Conservation (phyloP, 2,329 filamentous ascomycete genomes). For the Ophiocordyceps camponoti-saundersi region DNA sequence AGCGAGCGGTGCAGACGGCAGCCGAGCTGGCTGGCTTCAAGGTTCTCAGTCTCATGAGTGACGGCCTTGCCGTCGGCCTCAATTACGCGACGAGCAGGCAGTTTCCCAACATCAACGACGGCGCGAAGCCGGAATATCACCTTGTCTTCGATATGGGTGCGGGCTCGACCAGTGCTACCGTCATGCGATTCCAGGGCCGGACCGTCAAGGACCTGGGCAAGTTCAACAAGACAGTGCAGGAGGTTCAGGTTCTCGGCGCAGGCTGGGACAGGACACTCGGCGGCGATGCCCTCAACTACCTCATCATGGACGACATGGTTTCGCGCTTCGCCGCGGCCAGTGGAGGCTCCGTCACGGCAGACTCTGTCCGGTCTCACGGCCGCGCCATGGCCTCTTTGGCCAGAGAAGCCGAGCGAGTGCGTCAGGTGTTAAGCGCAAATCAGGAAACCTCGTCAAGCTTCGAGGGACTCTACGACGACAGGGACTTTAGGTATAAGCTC, state of each 20-base stretch:
- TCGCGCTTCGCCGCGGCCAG: conserved; percentile 55
- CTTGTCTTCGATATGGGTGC: conserved; percentile 97
- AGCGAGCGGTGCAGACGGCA: conserved; percentile 67
- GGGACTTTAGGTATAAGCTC: conserved; percentile 88
- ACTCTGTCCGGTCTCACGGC: conserved; percentile 56
- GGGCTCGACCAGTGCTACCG: conserved; percentile 77
- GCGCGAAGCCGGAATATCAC: conserved; percentile 77
- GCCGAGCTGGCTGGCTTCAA: conserved; percentile 79
- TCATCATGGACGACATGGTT: conserved; percentile 83
- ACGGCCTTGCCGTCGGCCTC: conserved; percentile 80
- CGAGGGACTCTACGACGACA: conserved; percentile 77
- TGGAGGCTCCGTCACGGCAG: conserved; percentile 42
- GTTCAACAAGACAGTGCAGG: conserved; percentile 92
- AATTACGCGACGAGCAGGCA: conserved; percentile 88
- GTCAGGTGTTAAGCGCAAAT: conserved; percentile 89
- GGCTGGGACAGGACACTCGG: conserved; percentile 85
- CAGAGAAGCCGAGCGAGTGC: conserved; percentile 76
- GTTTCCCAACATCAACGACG: conserved; percentile 71
- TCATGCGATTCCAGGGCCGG: conserved; percentile 78
- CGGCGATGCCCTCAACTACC: conserved; percentile 72
- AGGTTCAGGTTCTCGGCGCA: conserved; percentile 73
- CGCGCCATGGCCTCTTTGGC: conserved; percentile 77
- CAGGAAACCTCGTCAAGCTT: conserved; percentile 64
- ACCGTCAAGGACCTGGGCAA: conserved; percentile 82
- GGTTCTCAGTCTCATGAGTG: conserved; percentile 69